Conservation (phyloP, 139 green algal species). For the Coelastrella sp. region DNA sequence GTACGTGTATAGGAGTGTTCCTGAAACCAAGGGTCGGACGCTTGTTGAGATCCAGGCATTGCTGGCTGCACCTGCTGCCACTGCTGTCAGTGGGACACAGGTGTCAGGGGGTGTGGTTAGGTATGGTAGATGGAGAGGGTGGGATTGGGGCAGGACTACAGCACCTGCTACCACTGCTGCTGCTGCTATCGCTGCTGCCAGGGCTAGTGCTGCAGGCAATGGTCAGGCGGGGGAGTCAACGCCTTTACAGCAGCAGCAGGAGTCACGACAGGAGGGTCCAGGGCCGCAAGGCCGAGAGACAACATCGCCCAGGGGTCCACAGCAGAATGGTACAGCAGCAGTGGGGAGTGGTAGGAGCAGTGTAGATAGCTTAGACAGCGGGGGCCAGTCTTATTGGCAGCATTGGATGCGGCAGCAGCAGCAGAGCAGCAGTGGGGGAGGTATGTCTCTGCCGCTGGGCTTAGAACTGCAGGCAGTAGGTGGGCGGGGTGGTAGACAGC, state of each 20-base stretch:
- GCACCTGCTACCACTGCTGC: neutral
- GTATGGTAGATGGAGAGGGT: conserved; percentile 9
- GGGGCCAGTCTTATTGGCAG: conserved; percentile 10
- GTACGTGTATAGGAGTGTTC: conserved; percentile 70
- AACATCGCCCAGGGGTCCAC: neutral
- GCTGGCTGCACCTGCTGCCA: conserved; percentile 41
- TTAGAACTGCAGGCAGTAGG: conserved; percentile 15
- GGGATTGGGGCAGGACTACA: conserved; percentile 26
- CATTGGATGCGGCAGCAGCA: conserved; percentile 34
- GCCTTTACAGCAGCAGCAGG: neutral
- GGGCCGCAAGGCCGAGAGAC: neutral
- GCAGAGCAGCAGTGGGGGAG: neutral
- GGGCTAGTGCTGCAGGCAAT: neutral
- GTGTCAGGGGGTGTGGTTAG: neutral
- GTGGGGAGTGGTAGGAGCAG: neutral
- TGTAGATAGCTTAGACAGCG: neutral
- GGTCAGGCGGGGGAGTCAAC: neutral
- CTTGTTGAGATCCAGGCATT: conserved; percentile 75
- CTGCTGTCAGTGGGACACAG: too few species aligned
- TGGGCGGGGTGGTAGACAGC: neutral
- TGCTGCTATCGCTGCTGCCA: neutral
- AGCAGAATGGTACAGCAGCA: neutral
- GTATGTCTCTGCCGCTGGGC: conserved; percentile 32
- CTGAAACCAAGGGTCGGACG: conserved; percentile 80
- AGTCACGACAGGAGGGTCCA: neutral